These are phyloP conservation scores for Herpotrichia juniperi DNA, from an alignment of 2,329 filamentous ascomycete species.

Conservation along the genomic window DNA sequence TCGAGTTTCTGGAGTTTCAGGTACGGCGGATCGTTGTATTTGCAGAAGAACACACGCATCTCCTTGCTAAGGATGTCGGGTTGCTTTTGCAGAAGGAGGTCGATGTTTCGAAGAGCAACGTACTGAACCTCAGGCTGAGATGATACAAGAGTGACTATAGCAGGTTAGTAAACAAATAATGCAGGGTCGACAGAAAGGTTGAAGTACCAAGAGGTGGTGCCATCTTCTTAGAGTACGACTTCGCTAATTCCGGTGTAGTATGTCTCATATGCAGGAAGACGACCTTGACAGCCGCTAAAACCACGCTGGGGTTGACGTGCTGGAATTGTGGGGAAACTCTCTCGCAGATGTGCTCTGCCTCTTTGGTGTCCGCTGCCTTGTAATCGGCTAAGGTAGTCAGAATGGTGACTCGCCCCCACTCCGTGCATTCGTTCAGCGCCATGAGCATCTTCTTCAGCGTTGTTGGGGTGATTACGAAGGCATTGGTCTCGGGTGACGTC, in stretches of 20 bases:
- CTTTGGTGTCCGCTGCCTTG: conserved; percentile 83
- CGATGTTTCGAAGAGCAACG: conserved; percentile 94
- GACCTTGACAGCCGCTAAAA: conserved; percentile 95
- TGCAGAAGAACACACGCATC: conserved; percentile 98
- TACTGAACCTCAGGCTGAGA: conserved; percentile 98
- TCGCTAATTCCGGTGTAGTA: conserved; percentile 76
- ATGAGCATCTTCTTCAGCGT: conserved; percentile 95
- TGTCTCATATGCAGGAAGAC: conserved; percentile 96
- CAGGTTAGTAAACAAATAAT: conserved; percentile 19
- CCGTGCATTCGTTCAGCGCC: conserved; percentile 96
- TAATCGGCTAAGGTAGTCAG: conserved; percentile 89
- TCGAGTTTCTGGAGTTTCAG: conserved; percentile 97
- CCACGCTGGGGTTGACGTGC: conserved; percentile 96
- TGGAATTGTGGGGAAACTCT: conserved; percentile 96
- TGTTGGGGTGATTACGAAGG: conserved; percentile 79
- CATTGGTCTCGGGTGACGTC: conserved; percentile 86
- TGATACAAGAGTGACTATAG: conserved; percentile 86
- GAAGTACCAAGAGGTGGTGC: conserved; percentile 83
- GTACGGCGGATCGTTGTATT: conserved; percentile 98
- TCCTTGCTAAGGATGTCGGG: conserved; percentile 97
- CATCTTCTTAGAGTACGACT: conserved; percentile 97
- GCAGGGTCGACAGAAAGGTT: background rate
- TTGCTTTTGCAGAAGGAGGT: conserved; percentile 92
- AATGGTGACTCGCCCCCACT: conserved; percentile 97
- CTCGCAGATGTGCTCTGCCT: conserved; percentile 98